Conservation (phyloP, 2,329 filamentous ascomycete genomes). For the Aspergillus pseudoglaucus region DNA sequence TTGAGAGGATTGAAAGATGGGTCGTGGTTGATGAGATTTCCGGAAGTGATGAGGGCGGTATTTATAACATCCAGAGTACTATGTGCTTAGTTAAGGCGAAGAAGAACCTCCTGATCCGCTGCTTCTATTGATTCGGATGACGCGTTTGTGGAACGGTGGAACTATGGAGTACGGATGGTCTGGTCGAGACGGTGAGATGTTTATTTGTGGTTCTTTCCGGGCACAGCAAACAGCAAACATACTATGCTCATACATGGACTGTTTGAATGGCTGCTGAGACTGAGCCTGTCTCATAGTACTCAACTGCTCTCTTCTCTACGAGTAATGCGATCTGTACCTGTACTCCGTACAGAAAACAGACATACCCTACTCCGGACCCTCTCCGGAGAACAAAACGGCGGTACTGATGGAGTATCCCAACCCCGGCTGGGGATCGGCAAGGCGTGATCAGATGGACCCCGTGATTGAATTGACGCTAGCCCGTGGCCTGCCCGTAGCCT, state of each 20-base stretch:
- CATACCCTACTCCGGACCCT: background rate
- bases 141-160: no score
- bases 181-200: no score
- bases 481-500: no score
- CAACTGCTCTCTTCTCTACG: background rate
- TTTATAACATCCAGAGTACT: background rate
- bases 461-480: background rate
- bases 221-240: no score
- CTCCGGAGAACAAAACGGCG: background rate
- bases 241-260: no score
- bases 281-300: background rate
- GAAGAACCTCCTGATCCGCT: background rate
- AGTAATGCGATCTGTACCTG: background rate
- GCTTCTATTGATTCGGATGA: background rate
- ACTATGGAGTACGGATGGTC: background rate
- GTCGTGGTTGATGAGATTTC: background rate
- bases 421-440: background rate
- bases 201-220: no score
- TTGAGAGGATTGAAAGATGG: background rate
- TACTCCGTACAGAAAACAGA: background rate
- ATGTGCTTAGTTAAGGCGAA: background rate
- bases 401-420: background rate
- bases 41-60: background rate
- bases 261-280: no score
- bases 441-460: background rate